These are phyloP conservation scores for Parafenestella ontariensis DNA, from an alignment of 2,329 filamentous ascomycete genomes.

Conservation along the genomic window DNA sequence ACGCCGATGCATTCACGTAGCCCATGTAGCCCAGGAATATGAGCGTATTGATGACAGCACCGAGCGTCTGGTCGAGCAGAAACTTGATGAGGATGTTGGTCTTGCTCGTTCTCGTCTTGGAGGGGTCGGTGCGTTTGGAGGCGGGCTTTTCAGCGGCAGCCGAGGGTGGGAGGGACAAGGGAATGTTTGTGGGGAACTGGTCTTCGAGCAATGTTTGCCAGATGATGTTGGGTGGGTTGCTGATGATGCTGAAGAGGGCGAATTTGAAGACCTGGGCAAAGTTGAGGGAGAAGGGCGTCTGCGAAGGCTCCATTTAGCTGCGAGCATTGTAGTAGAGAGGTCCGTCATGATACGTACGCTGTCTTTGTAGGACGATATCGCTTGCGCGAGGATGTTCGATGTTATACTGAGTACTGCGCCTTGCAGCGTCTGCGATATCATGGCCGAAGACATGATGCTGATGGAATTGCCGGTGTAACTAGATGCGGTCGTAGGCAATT, in stretches of 20 bases:
- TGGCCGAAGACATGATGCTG: slow-evolving; percentile 36
- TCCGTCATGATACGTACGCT: slow-evolving; percentile 56
- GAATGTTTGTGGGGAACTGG: slow-evolving; percentile 68
- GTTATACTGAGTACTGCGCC: slow-evolving; percentile 69
- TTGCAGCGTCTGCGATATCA: slow-evolving; percentile 60
- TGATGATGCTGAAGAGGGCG: slow-evolving; percentile 73
- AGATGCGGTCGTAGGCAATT: not conserved
- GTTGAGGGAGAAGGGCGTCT: slow-evolving; percentile 70
- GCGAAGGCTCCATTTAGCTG: slow-evolving; percentile 12
- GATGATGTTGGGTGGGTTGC: slow-evolving; percentile 81
- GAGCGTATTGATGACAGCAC: slow-evolving; percentile 69
- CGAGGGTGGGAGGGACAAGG: slow-evolving; percentile 33
- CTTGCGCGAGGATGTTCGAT: slow-evolving; percentile 77
- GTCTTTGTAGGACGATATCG: slow-evolving; percentile 67
- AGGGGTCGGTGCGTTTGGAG: slow-evolving; percentile 33
- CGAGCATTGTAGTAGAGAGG: not conserved
- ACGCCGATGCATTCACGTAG: slow-evolving; percentile 49
- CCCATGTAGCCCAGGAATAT: slow-evolving; percentile 68
- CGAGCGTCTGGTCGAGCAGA: slow-evolving; percentile 71
- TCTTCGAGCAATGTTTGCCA: slow-evolving; percentile 85
- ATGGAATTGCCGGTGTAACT: not conserved
- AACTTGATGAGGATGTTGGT: slow-evolving; percentile 73
- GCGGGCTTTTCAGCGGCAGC: slow-evolving; percentile 37
- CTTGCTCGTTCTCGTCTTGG: slow-evolving; percentile 56
- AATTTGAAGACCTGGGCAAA: slow-evolving; percentile 77